These are phyloP conservation scores for Boletus calvinii DNA, from an alignment of 1,284 basidiomycete genomes.

Conservation along the genomic window DNA sequence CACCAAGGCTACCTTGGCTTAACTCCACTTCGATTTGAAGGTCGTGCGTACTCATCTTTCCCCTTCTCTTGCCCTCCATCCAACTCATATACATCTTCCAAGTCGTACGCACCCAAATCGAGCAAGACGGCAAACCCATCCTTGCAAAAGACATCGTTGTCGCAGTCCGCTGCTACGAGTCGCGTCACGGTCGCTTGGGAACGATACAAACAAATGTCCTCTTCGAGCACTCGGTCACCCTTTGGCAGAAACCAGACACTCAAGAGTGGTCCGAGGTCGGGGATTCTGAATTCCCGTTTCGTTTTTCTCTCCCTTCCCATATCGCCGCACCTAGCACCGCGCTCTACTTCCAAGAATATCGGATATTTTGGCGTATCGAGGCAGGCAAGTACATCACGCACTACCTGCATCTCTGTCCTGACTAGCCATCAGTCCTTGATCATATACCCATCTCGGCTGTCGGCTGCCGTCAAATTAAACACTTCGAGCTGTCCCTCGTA, in stretches of 20 bases:
- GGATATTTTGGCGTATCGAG: constrained; percentile 79
- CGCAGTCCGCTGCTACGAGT: constrained; percentile 77
- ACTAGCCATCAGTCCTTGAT: constrained; percentile 50
- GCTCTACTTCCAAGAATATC: constrained; percentile 68
- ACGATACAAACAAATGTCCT: constrained; percentile 58
- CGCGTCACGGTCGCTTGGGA: constrained; percentile 59
- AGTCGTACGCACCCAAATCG: constrained; percentile 69
- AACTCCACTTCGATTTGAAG: constrained; percentile 75
- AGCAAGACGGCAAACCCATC: constrained; percentile 66
- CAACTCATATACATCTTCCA: constrained; percentile 11
- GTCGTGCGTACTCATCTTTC: constrained; percentile 47
- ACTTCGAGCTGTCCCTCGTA: constrained; percentile 64
- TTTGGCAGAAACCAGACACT: constrained; percentile 65
- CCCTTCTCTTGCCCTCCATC: constrained; percentile 2
- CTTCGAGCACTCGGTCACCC: constrained; percentile 59
- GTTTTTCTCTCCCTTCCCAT: constrained; percentile 62
- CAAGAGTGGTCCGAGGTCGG: constrained; percentile 58
- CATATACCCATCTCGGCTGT: constrained; percentile 64
- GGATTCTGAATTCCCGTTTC: constrained; percentile 67
- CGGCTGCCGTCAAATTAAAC: constrained; percentile 63
- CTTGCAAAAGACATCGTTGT: constrained; percentile 62
- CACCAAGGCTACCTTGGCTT: constrained; percentile 75
- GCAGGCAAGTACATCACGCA: constrained; percentile 53
- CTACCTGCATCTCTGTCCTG: constrained; percentile 11
- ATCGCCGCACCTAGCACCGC: constrained; percentile 67